Base-by-base conservation (phyloP, 352 stramenopile species). In the Globisporangium cylindrosporum region DNA sequence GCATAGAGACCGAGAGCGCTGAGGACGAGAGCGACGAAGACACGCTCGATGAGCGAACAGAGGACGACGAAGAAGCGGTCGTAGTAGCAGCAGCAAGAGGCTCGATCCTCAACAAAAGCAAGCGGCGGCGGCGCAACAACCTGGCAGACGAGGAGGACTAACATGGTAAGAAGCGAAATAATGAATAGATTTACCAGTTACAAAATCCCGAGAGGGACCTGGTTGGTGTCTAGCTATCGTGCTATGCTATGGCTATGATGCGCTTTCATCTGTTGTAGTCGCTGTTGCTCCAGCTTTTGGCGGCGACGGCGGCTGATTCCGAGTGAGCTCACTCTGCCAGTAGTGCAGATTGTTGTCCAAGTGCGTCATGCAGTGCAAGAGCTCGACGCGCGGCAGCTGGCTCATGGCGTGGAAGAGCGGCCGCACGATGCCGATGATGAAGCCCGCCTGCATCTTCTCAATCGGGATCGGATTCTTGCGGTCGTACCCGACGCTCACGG, bases 341-440 rank as follows among this genome's bases (percentile, higher is more conserved):
- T 89, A 73, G 2, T 27, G 53, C 51, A 93, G 63, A 60, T 93
- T 95, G 20, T 75, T 73, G 49, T 93, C 82, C 58, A 95, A 64
- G 25, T 92, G 84, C 12, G 64, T 68, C 65, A 91, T 76, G 70
- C 85, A 95, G 60, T 91, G 82, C 12, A 54, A 70, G 27, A 95
- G 70, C 12, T 79, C 53, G 4, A 81, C 76, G 46, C 73, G 74
- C 1, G 87, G 87, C 22, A 95, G 64, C 48, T 79, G 74, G 27
- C 73, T 83, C 34, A 93, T 72, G 34, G 75, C 79, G 20, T 81
- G 54, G 67, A 94, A 94, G 9, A 94, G 76, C 25, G 92, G 92
- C 1, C 82, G 77, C 18, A 97, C 92, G 46, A 98, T 95, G 62
- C 93, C 95, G 43, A 98, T 90, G 66, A 99, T 97, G 69, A 99